These are phyloP conservation scores for Silene vulgaris DNA, from an alignment of 179 eudicot species.

Conservation along the genomic window DNA sequence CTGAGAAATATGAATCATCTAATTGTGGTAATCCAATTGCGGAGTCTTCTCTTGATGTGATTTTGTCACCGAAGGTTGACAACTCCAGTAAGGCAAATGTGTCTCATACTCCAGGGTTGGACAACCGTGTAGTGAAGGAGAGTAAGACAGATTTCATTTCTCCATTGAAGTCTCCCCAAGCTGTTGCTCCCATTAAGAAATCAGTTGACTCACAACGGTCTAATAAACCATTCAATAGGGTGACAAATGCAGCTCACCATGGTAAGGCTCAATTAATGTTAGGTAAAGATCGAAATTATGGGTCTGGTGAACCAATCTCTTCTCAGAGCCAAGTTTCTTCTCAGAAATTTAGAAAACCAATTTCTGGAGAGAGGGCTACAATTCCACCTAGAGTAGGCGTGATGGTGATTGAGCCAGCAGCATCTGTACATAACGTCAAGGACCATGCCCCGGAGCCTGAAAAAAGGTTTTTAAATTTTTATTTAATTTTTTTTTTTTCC, in stretches of 20 bases:
- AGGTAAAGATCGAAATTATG: conserved; percentile 25
- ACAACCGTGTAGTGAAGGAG: conserved; percentile 35
- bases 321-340: conserved; percentile 34
- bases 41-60: conserved; percentile 25
- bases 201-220: conserved; percentile 38
- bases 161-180: conserved; percentile 45
- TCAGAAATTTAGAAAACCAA: conserved; percentile 39
- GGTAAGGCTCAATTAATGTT: conserved; percentile 41
- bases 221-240: conserved; percentile 30
- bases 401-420: conserved; percentile 33
- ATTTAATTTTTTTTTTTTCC: not conserved
- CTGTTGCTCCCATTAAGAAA: conserved; percentile 30
- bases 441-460: conserved; percentile 30
- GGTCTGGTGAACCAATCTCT: conserved; percentile 36
- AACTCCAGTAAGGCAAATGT: conserved; percentile 31
- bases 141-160: conserved; percentile 30
- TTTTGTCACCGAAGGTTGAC: conserved; percentile 37
- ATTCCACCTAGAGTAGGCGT: conserved; percentile 35
- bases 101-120: conserved; percentile 36
- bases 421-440: conserved; percentile 27
- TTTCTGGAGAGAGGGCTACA: conserved; percentile 48
- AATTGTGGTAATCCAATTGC: conserved; percentile 12
- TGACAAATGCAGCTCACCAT: conserved; percentile 30
- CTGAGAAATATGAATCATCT: conserved; percentile 28
- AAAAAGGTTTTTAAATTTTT: conserved; percentile 48